A percentile compares a stretch with the other conserved stretches of the same genome.
phyloP scores from a whole-genome alignment of 2,329 filamentous ascomycete species.

The Curvularia lunata region DNA sequence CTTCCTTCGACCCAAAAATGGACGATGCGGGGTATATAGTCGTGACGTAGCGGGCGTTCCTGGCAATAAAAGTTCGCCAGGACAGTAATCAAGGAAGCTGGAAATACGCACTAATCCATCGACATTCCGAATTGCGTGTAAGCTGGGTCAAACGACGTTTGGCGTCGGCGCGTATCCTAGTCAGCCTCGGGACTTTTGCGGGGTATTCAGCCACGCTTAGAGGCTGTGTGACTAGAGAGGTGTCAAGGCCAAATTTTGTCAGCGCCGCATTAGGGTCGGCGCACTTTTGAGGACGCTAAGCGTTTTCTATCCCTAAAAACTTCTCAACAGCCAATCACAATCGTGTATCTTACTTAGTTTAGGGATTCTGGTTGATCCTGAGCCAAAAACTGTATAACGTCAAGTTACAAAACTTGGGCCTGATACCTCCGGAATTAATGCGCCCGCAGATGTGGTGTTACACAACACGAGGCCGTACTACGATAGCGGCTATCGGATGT shows the following conservation, averaged over 20 bases:
- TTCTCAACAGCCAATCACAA: too few relatives aligned
- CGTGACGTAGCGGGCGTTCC: neutral
- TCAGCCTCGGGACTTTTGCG: conserved; percentile 20
- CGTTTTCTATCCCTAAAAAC: too few relatives aligned
- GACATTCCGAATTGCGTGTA: neutral
- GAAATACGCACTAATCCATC: neutral
- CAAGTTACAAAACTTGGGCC: too few relatives aligned
- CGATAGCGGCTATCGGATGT: neutral
- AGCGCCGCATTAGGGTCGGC: too few relatives aligned
- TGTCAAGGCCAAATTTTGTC: too few relatives aligned
- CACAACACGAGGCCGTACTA: neutral
- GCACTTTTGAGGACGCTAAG: too few relatives aligned
- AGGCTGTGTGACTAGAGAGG: conserved; percentile 16
- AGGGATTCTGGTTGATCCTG: too few relatives aligned
- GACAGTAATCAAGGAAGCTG: neutral
- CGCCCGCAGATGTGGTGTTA: neutral
- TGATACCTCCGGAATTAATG: too few relatives aligned
- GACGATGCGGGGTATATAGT: neutral
- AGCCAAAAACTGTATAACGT: too few relatives aligned
- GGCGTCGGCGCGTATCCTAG: conserved; percentile 15
- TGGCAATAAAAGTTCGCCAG: neutral
- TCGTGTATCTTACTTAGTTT: too few relatives aligned
- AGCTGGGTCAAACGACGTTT: neutral
- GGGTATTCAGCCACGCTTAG: conserved; percentile 22
- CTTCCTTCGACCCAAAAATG: neutral